Percentiles rank a stretch among this genome's conserved stretches.
Evolutionary conservation across 257 asterid species (phyloP).

Genomic region (Nicotiana attenuata): DNA sequence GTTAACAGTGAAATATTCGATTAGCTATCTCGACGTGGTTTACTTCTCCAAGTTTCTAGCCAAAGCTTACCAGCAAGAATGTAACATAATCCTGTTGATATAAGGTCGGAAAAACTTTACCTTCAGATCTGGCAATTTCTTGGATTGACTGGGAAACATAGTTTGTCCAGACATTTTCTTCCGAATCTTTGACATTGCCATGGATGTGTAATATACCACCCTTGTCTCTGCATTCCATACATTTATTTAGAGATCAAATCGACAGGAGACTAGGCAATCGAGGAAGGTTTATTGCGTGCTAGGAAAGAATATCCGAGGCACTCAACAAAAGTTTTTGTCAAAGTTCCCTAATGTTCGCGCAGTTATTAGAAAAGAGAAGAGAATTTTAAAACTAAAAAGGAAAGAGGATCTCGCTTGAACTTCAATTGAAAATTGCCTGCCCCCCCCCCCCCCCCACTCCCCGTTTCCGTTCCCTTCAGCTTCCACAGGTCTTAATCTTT

Average conservation of each 20-base stretch:
- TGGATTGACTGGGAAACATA: conserved; percentile 47
- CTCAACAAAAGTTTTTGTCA: neutral
- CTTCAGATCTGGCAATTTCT: conserved; percentile 59
- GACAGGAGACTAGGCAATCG: neutral
- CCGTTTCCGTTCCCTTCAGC: neutral
- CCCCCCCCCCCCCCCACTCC: neutral
- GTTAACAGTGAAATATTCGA: conserved; percentile 17
- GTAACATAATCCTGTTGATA: neutral
- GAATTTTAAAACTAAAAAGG: neutral
- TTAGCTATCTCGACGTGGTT: neutral
- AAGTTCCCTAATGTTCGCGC: too few relatives aligned
- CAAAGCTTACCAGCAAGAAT: neutral
- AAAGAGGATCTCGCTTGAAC: neutral
- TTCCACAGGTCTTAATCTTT: neutral
- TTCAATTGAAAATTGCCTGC: neutral
- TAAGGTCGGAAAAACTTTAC: conserved; percentile 19
- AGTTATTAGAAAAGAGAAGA: neutral
- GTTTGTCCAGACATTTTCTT: conserved; percentile 60
- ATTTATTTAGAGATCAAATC: neutral
- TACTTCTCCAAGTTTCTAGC: neutral
- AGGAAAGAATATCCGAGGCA: neutral
- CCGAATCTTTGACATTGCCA: conserved; percentile 78
- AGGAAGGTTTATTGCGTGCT: neutral
- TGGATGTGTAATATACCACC: conserved; percentile 87
- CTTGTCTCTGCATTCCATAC: conserved; percentile 42